Conservation (phyloP, 2,329 filamentous ascomycete species). For the Clarireedia hainanense region DNA sequence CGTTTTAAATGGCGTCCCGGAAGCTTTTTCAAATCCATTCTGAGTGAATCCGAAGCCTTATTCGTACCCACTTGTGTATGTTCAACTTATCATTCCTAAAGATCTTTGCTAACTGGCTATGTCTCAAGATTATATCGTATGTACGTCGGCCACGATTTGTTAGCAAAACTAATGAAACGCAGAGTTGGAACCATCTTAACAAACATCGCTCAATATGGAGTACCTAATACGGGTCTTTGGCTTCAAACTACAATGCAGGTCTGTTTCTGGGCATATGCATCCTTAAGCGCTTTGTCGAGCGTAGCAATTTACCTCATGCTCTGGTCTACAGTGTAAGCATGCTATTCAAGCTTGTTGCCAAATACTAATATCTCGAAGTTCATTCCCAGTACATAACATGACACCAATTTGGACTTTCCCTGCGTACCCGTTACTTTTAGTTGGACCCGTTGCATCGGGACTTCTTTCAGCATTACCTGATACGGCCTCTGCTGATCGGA, state of each 20-base stretch:
- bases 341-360: too few species aligned
- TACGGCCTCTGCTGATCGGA: conserved; percentile 29
- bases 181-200: conserved; percentile 71
- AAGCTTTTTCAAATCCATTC: conserved; percentile 63
- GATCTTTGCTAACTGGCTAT: conserved; percentile 15
- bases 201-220: conserved; percentile 71
- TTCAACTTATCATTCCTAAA: conserved; percentile 6
- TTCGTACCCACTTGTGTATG: conserved; percentile 63
- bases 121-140: conserved; percentile 37
- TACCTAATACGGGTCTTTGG: conserved; percentile 54
- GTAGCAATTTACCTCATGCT: conserved; percentile 67
- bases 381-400: conserved; percentile 68
- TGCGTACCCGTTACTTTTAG: conserved; percentile 71
- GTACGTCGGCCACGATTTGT: conserved; percentile 10
- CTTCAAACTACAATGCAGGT: conserved; percentile 51
- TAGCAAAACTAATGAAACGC: conserved; percentile 29
- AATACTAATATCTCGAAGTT: conserved; percentile 27
- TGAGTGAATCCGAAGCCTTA: conserved; percentile 69
- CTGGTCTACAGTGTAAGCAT: conserved; percentile 49
- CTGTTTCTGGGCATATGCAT: conserved; percentile 68
- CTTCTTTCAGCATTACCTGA: conserved; percentile 34
- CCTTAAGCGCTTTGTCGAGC: conserved; percentile 58
- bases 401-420: conserved; percentile 86
- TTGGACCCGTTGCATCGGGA: conserved; percentile 60
- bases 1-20: conserved; percentile 64